A percentile compares a stretch with the other conserved stretches of the same genome.
Conservation (phyloP, 768 basidiomycete genomes). For the Epithele typhae region DNA sequence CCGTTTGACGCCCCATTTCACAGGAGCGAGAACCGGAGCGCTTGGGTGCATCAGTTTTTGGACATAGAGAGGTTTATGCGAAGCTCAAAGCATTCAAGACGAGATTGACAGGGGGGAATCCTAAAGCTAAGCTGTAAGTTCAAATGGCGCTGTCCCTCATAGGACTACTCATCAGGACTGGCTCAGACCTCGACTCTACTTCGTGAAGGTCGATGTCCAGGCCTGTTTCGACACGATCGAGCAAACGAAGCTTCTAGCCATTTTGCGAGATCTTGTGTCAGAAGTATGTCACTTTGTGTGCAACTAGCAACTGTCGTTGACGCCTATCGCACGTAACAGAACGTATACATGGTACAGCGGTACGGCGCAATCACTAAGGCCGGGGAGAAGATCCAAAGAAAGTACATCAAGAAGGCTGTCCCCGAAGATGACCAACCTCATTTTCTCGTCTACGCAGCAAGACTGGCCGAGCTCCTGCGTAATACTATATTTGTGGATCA, state of each 20-base stretch:
- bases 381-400: conserved; percentile 52
- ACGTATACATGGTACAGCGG: conserved; percentile 64
- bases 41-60: conserved; percentile 80
- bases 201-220: conserved; percentile 95
- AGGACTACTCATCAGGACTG: background rate
- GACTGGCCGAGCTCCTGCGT: conserved; percentile 61
- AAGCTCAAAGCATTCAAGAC: conserved; percentile 70
- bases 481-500: conserved; percentile 86
- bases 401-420: conserved; percentile 55
- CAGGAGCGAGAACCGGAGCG: conserved; percentile 60
- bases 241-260: conserved; percentile 76
- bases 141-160: background rate
- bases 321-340: conserved; percentile 35
- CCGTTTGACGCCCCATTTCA: too few relatives aligned
- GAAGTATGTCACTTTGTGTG: conserved; percentile 42
- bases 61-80: conserved; percentile 76
- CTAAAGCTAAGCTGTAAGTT: conserved; percentile 50
- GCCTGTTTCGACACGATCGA: conserved; percentile 97
- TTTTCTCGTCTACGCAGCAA: conserved; percentile 65
- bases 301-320: background rate
- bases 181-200: conserved; percentile 82
- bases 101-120: conserved; percentile 32
- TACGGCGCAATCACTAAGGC: conserved; percentile 63
- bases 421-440: conserved; percentile 74
- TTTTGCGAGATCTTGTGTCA: conserved; percentile 68